Conservation (phyloP, 2,329 filamentous ascomycete species). For the Claviceps fusiformis region DNA sequence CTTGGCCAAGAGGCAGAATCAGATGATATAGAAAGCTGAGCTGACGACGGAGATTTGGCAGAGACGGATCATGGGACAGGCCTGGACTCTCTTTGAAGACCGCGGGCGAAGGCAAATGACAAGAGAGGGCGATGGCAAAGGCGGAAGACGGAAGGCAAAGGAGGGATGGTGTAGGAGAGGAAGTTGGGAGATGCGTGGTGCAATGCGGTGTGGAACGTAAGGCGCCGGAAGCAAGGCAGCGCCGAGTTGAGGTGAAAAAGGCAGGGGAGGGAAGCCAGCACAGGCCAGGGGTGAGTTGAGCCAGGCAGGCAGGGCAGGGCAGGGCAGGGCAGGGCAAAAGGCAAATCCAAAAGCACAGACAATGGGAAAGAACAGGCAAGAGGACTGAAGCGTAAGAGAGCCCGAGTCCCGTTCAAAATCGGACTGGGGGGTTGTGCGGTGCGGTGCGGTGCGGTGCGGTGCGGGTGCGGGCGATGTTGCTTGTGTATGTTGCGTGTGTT, state of each 20-base stretch:
- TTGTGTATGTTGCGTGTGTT: too few relatives aligned
- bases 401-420: not conserved
- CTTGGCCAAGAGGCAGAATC: not conserved
- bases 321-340: constrained; percentile 7
- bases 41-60: not conserved
- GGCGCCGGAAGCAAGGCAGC: constrained; percentile 3
- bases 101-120: not conserved
- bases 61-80: not conserved
- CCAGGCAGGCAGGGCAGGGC: constrained; percentile 4
- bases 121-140: not conserved
- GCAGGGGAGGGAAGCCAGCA: not conserved
- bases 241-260: not conserved
- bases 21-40: not conserved
- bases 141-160: not conserved
- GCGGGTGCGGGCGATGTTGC: not conserved
- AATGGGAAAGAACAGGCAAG: constrained; percentile 8
- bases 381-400: constrained; percentile 5
- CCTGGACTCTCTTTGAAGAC: not conserved
- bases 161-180: constrained; percentile 9
- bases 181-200: constrained; percentile 6
- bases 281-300: not conserved
- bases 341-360: constrained; percentile 9
- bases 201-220: constrained; percentile 4
- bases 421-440: not conserved
- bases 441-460: too few relatives aligned